Evolutionary conservation across 2,329 filamentous ascomycete species (phyloP).

Genomic region (Aspergillus sp.): DNA sequence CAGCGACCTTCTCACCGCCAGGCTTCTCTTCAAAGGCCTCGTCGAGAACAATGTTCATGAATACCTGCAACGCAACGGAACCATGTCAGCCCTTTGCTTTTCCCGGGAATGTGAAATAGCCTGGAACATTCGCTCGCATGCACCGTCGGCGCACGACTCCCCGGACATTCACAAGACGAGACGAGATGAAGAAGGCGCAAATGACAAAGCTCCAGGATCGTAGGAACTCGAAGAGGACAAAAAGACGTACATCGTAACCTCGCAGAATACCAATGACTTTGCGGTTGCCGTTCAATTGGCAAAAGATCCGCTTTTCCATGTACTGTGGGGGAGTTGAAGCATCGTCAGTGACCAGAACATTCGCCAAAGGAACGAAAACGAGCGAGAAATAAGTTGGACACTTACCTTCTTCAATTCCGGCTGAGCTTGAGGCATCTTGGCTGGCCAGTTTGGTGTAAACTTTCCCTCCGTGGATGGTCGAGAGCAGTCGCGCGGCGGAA

Average conservation of each 20-base stretch:
- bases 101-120: not conserved
- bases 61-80: constrained; percentile 63
- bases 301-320: constrained; percentile 97
- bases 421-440: constrained; percentile 94
- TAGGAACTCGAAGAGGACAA: not conserved
- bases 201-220: not conserved
- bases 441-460: constrained; percentile 19
- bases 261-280: constrained; percentile 93
- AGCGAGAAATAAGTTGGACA: constrained; percentile 1
- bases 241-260: constrained; percentile 81
- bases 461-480: constrained; percentile 23
- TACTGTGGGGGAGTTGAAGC: constrained; percentile 60
- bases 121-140: not conserved
- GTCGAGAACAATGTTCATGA: constrained; percentile 96
- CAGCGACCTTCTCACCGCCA: constrained; percentile 81
- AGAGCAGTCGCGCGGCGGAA: constrained; percentile 23
- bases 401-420: constrained; percentile 96
- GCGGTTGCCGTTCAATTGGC: constrained; percentile 95
- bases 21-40: constrained; percentile 94
- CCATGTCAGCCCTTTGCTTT: constrained; percentile 7
- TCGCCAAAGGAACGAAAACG: not conserved
- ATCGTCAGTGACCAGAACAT: constrained; percentile 15
- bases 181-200: not conserved
- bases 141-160: not conserved
- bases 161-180: not conserved